Evolutionary conservation across 2,329 filamentous ascomycete genomes (phyloP).

Genomic region (Davidsoniella australis): DNA sequence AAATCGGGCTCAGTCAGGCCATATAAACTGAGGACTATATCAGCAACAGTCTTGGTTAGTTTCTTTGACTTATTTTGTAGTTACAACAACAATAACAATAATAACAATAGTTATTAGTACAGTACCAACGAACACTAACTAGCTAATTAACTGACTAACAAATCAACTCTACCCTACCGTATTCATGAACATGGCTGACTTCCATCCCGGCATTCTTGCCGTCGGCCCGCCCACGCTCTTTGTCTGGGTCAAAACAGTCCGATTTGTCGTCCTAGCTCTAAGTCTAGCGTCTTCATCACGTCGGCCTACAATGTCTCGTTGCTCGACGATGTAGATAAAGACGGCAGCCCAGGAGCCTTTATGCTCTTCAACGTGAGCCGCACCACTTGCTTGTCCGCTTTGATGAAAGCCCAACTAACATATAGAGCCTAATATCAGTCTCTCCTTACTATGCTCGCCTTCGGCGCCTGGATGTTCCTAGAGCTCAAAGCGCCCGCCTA

Average conservation of each 20-base stretch:
- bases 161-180: neutral
- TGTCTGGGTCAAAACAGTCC: constrained; percentile 22
- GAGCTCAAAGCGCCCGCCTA: constrained; percentile 21
- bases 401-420: neutral
- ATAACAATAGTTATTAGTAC: too few relatives aligned
- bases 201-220: constrained; percentile 19
- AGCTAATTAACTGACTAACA: too few relatives aligned
- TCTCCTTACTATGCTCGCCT: constrained; percentile 25
- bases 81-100: too few relatives aligned
- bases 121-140: too few relatives aligned
- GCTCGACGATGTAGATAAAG: constrained; percentile 16
- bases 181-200: neutral
- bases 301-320: constrained; percentile 25
- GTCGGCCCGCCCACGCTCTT: constrained; percentile 23
- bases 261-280: constrained; percentile 23
- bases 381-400: constrained; percentile 13
- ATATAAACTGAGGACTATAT: too few relatives aligned
- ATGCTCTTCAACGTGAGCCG: constrained; percentile 29
- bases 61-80: too few relatives aligned
- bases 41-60: too few relatives aligned
- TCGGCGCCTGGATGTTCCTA: constrained; percentile 22
- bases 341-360: constrained; percentile 24
- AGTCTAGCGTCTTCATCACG: constrained; percentile 24
- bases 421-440: constrained; percentile 17
- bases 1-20: too few relatives aligned